Conservation (phyloP, 139 green algal species). For the Trebouxia sp. region DNA sequence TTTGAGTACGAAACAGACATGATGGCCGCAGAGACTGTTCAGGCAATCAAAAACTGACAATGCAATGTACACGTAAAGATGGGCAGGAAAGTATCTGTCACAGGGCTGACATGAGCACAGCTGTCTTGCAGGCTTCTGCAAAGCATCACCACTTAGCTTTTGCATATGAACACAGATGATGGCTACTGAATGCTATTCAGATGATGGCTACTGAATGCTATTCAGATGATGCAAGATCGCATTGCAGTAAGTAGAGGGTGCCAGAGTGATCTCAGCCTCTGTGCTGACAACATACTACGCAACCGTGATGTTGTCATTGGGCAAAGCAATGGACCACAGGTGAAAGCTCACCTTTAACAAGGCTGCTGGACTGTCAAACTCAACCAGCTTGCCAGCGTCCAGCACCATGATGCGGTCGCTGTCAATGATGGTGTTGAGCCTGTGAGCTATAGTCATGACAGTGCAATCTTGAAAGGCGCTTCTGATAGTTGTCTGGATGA, state of each 20-base stretch:
- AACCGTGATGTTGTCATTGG: neutral
- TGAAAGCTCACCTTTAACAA: constrained; percentile 21
- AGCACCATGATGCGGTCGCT: constrained; percentile 71
- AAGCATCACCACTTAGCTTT: too few species aligned
- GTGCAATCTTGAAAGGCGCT: constrained; percentile 57
- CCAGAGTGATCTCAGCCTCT: too few species aligned
- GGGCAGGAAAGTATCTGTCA: too few species aligned
- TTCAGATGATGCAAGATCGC: too few species aligned
- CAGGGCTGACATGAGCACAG: too few species aligned
- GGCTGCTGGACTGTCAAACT: constrained; percentile 62
- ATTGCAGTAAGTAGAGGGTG: too few species aligned
- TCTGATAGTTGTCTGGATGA: constrained; percentile 50
- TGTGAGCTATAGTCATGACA: constrained; percentile 66
- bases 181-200: too few species aligned
- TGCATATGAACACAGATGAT: too few species aligned
- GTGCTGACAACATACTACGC: too few species aligned
- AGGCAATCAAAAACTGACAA: neutral
- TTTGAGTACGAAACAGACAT: neutral
- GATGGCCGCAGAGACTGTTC: neutral
- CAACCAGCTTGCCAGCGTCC: constrained; percentile 55
- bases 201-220: too few species aligned
- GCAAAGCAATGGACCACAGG: neutral
- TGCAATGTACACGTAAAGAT: too few species aligned
- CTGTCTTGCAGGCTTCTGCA: too few species aligned
- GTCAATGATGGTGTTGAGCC: constrained; percentile 81